Conservation (phyloP, 2,329 filamentous ascomycete genomes). For the Trichoderma oligosporum region DNA sequence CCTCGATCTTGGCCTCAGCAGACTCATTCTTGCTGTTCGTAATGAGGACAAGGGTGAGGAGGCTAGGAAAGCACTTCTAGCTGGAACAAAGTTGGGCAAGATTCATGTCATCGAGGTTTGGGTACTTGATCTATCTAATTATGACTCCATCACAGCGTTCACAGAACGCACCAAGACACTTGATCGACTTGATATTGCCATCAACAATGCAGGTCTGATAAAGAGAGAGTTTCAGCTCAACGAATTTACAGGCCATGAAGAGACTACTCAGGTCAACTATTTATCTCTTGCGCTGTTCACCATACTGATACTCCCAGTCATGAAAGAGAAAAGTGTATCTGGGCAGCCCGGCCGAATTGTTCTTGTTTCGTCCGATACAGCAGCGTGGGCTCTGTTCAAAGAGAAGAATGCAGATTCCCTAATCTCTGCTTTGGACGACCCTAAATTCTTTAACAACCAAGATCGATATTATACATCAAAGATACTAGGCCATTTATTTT, state of each 20-base stretch:
- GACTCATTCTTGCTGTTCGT: constrained; percentile 2
- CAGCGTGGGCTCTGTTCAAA: background rate
- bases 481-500: constrained; percentile 2
- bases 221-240: background rate
- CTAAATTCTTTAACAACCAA: background rate
- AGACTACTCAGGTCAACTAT: background rate
- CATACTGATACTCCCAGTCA: background rate
- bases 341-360: background rate
- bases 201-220: background rate
- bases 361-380: constrained; percentile 1
- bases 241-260: background rate
- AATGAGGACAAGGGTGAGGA: constrained; percentile 2
- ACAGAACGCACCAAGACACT: background rate
- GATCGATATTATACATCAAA: constrained; percentile 1
- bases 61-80: background rate
- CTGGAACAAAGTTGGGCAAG: background rate
- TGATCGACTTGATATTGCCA: background rate
- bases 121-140: background rate
- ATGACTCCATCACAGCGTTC: constrained; percentile 6
- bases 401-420: background rate
- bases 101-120: background rate
- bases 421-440: background rate
- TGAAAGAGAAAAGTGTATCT: background rate
- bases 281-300: background rate
- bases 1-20: background rate